Evolutionary conservation across 768 basidiomycete species (phyloP), one percentile per base, ranked within the genome.

Genomic region (Russula brevipes): DNA sequence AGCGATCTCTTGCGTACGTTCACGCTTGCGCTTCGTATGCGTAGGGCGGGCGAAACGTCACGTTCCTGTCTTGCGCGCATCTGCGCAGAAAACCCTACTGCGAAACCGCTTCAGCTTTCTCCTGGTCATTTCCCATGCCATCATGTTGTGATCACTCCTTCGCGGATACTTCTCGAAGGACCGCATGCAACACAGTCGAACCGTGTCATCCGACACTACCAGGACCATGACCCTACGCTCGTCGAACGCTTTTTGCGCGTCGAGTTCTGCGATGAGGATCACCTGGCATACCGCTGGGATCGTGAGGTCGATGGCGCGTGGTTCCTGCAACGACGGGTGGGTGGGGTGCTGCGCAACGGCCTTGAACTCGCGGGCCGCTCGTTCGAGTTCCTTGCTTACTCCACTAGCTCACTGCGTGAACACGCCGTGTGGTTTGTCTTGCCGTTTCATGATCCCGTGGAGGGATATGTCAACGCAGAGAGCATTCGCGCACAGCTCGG

Each of bases 351-450:
- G 42, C 83, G 85, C 69, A 41, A 75, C 2, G 92, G 91, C 0
- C 85, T 94, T 60, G 71, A 78, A 41, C 77, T 94, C 36, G 83
- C 16, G 87, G 88, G 3, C 12, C 81, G 86, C 55, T 68, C 73
- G 19, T 94, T 91, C 66, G 82, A 93, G 65, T 93, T 94, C 72
- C 76, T 94, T 39, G 92, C 87, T 0, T 94, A 94, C 70, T 94
- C 91, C 1, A 80, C 75, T 47, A 92, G 91, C 3, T 85, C 91
- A 3, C 74, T 94, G 30, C 82, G 86, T 38, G 84, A 88, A 65
- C 91, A 94, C 68, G 81, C 87, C 0, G 90, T 93, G 11, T 94
- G 91, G 90, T 92, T 89, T 69, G 75, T 92, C 70, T 78, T 76
- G 58, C 82, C 86, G 0, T 92, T 93, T 72, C 12, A 74, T 4